These are phyloP conservation scores for Pilasporangium apinafurcum DNA, from an alignment of 352 stramenopile genomes.

Conservation along the genomic window DNA sequence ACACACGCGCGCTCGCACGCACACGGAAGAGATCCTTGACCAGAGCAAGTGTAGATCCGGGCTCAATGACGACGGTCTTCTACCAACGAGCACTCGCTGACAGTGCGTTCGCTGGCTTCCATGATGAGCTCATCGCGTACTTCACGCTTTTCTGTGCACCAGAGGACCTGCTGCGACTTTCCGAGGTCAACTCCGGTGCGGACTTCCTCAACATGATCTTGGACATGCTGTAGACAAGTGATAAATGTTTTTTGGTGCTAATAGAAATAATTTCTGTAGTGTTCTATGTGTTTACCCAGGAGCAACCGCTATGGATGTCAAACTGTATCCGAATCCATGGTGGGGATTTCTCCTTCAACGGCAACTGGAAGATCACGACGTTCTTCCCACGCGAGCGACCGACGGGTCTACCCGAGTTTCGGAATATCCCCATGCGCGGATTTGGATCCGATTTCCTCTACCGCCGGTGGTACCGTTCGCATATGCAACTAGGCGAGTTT, in stretches of 20 bases:
- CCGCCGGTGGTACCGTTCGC: slow-evolving; percentile 74
- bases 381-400: slow-evolving; percentile 55
- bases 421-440: slow-evolving; percentile 18
- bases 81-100: slow-evolving; percentile 43
- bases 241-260: background rate
- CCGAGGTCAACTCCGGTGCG: slow-evolving; percentile 68
- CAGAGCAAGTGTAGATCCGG: no score
- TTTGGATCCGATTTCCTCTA: slow-evolving; percentile 84
- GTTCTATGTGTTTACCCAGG: slow-evolving; percentile 74
- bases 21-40: no score
- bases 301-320: slow-evolving; percentile 81
- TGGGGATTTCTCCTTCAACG: slow-evolving; percentile 58
- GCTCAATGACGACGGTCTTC: no score
- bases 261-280: no score
- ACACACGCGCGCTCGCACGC: no score
- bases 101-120: slow-evolving; percentile 55
- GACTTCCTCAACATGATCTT: slow-evolving; percentile 2
- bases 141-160: slow-evolving; percentile 64
- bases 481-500: slow-evolving; percentile 70
- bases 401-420: slow-evolving; percentile 8
- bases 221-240: slow-evolving; percentile 3
- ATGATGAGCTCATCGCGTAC: slow-evolving; percentile 77
- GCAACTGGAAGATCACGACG: slow-evolving; percentile 72
- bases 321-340: slow-evolving; percentile 66
- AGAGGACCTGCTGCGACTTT: slow-evolving; percentile 50